Evolutionary conservation across 2,329 filamentous ascomycete genomes (phyloP).

Genomic region (Aspergillus ochraceus): DNA sequence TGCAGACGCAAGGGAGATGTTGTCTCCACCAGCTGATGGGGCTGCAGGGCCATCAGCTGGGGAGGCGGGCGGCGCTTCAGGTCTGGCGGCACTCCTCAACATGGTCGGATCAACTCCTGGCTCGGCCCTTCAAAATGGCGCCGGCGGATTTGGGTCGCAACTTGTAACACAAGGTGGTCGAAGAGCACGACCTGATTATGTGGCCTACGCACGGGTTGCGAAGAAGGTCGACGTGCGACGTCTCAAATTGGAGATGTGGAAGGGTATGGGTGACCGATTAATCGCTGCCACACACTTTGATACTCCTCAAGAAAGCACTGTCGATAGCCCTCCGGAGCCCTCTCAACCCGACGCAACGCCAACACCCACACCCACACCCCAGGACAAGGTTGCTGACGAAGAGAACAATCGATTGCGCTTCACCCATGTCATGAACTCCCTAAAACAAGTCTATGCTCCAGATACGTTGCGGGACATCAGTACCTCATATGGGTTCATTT

Average conservation of each 20-base stretch:
- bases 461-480: conserved; percentile 90
- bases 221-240: conserved; percentile 67
- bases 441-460: conserved; percentile 83
- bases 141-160: conserved; percentile 62
- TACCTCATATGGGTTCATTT: conserved; percentile 91
- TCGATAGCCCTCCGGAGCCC: conserved; percentile 14
- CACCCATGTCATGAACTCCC: conserved; percentile 84
- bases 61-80: conserved; percentile 36
- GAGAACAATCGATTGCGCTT: conserved; percentile 68
- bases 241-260: conserved; percentile 67
- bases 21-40: conserved; percentile 43
- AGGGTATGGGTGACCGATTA: conserved; percentile 55
- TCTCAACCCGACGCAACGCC: conserved; percentile 34
- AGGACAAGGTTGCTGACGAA: conserved; percentile 26
- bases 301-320: conserved; percentile 19
- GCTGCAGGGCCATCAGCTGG: conserved; percentile 31
- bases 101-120: conserved; percentile 41
- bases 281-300: conserved; percentile 38
- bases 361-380: conserved; percentile 30
- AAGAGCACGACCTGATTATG: conserved; percentile 62
- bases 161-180: conserved; percentile 61
- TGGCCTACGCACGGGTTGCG: conserved; percentile 64
- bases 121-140: conserved; percentile 38
- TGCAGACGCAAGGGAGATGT: conserved; percentile 50
- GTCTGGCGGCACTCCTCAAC: conserved; percentile 40